phyloP scores from a whole-genome alignment of 2,329 filamentous ascomycete genomes.

The Keithomyces neogunnii region DNA sequence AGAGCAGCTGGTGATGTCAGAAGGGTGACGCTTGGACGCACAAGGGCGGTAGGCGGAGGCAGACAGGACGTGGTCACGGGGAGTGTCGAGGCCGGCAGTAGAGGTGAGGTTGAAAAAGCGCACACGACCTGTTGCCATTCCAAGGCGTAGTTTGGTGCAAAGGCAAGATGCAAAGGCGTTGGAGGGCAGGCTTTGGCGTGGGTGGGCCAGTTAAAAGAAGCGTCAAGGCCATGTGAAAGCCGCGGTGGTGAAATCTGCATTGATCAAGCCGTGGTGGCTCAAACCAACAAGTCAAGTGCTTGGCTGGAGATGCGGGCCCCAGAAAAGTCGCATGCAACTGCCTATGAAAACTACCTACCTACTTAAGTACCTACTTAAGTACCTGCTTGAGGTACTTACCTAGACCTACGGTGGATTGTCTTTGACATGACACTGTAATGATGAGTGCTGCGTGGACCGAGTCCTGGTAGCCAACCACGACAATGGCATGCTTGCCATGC shows the following conservation, averaged over 20 bases:
- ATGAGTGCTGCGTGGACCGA: too few relatives aligned
- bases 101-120: constrained; percentile 14
- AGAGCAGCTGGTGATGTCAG: neutral
- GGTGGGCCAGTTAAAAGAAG: constrained; percentile 21
- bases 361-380: too few relatives aligned
- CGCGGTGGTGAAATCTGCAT: neutral
- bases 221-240: constrained; percentile 20
- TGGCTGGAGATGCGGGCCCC: too few relatives aligned
- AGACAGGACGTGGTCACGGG: neutral
- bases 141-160: constrained; percentile 9
- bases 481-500: neutral
- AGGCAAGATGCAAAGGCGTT: constrained; percentile 13
- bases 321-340: too few relatives aligned
- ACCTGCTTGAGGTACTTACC: too few relatives aligned
- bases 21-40: neutral
- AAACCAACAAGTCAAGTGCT: too few relatives aligned
- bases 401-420: neutral
- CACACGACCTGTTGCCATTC: constrained; percentile 33
- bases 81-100: neutral
- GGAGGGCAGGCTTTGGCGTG: constrained; percentile 12
- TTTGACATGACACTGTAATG: neutral
- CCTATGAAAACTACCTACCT: too few relatives aligned
- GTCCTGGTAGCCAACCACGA: neutral
- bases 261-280: too few relatives aligned
- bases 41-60: constrained; percentile 1